Evolutionary conservation across 2,329 filamentous ascomycete species (phyloP).

Genomic region (Fusarium phyllophilum): DNA sequence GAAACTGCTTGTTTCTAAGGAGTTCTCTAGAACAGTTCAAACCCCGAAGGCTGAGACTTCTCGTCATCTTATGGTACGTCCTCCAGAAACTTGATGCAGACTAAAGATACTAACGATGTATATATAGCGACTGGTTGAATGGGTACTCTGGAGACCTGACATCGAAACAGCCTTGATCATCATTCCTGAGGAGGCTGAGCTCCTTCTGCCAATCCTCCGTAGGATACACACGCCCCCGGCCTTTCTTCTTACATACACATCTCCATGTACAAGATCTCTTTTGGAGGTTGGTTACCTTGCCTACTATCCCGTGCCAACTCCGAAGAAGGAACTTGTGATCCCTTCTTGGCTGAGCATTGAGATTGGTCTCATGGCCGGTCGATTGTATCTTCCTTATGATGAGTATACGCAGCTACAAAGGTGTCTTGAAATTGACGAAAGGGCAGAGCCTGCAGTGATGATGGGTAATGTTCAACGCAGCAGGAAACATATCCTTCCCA

Average conservation of each 20-base stretch:
- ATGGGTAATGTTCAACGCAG: no score
- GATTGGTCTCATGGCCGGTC: background rate
- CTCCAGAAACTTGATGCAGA: background rate
- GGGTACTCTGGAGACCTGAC: background rate
- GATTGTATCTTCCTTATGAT: background rate
- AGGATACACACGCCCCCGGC: background rate
- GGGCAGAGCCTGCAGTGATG: rapidly evolving
- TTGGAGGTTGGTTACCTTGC: background rate
- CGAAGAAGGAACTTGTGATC: background rate
- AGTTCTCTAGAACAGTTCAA: background rate
- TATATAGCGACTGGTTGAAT: background rate
- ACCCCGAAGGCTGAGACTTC: background rate
- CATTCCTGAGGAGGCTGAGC: slow-evolving; percentile 7
- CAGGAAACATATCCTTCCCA: background rate
- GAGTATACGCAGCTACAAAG: background rate
- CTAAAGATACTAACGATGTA: no score
- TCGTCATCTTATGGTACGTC: background rate
- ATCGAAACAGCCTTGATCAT: background rate
- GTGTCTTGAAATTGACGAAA: background rate
- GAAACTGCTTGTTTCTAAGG: background rate
- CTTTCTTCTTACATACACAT: background rate
- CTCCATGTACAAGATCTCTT: background rate
- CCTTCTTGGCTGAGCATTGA: background rate
- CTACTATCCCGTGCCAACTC: background rate
- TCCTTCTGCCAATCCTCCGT: background rate